phyloP scores from a whole-genome alignment of 2,329 filamentous ascomycete genomes.

The Neofusicoccum umdonicola region DNA sequence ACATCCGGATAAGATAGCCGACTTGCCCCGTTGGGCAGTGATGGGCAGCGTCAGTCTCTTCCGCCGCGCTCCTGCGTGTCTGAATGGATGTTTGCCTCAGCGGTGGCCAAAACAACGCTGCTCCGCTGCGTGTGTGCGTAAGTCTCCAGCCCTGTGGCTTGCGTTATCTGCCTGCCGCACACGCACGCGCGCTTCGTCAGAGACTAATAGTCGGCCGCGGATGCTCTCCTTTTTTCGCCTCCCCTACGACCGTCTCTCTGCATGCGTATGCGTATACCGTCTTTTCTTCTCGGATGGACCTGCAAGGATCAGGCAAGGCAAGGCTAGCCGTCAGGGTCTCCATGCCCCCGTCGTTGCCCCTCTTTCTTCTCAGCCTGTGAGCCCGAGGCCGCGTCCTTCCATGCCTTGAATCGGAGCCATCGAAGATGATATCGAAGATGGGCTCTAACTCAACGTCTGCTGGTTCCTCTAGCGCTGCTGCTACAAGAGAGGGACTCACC shows the following conservation, averaged over 20 bases:
- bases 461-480: too few species aligned
- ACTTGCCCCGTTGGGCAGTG: background rate
- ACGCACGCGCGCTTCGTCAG: too few species aligned
- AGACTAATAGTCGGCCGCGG: too few species aligned
- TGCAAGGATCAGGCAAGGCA: too few species aligned
- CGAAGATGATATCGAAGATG: background rate
- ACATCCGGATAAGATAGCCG: background rate
- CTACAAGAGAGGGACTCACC: too few species aligned
- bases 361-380: too few species aligned
- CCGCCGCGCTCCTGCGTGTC: background rate
- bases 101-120: background rate
- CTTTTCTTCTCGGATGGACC: too few species aligned
- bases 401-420: background rate
- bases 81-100: background rate
- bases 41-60: background rate
- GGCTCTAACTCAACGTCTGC: background rate
- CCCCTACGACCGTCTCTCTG: too few species aligned
- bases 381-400: background rate
- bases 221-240: too few species aligned
- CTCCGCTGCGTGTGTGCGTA: background rate
- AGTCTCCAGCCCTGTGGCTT: background rate
- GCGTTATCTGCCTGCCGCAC: background rate
- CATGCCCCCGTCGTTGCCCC: too few species aligned
- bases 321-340: too few species aligned
- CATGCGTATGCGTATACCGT: too few species aligned